These are phyloP conservation scores for Mesembryanthemum crystallinum DNA, from an alignment of 148 eudicot species.

Conservation along the genomic window DNA sequence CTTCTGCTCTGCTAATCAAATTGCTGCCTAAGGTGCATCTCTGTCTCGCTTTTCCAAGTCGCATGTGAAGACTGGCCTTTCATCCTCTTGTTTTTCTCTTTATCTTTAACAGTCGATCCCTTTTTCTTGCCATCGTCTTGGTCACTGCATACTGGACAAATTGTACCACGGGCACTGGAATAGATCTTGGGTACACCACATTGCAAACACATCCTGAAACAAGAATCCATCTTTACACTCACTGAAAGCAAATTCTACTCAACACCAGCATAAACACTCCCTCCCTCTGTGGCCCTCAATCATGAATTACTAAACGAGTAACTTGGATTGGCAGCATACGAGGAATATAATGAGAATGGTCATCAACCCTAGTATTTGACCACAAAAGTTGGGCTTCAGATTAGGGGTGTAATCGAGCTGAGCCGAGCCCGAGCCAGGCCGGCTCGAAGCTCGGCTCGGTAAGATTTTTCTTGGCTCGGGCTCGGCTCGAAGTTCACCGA, in stretches of 20 bases:
- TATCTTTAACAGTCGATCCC: slow-evolving; percentile 82
- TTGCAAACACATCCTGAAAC: slow-evolving; percentile 72
- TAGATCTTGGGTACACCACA: slow-evolving; percentile 92
- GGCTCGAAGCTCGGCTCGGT: too few relatives aligned
- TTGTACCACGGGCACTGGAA: slow-evolving; percentile 66
- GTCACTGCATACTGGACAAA: slow-evolving; percentile 69
- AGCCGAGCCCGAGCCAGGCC: too few relatives aligned
- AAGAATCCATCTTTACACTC: background rate
- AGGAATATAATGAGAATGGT: background rate
- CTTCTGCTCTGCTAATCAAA: slow-evolving; percentile 56
- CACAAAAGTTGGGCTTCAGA: background rate
- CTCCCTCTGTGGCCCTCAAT: background rate
- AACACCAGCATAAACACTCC: background rate
- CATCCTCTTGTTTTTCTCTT: slow-evolving; percentile 96
- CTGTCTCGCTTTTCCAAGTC: slow-evolving; percentile 96
- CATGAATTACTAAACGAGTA: background rate
- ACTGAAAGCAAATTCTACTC: background rate
- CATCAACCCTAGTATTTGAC: background rate
- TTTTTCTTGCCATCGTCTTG: slow-evolving; percentile 74
- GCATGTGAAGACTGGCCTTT: slow-evolving; percentile 98
- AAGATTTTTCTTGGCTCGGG: too few relatives aligned
- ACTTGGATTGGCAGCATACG: background rate
- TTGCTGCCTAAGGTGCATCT: slow-evolving; percentile 94
- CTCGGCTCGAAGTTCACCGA: too few relatives aligned
- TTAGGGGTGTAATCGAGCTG: too few relatives aligned